Base-by-base conservation (phyloP, 345 rosid species). In the Gossypium ekmanianum region DNA sequence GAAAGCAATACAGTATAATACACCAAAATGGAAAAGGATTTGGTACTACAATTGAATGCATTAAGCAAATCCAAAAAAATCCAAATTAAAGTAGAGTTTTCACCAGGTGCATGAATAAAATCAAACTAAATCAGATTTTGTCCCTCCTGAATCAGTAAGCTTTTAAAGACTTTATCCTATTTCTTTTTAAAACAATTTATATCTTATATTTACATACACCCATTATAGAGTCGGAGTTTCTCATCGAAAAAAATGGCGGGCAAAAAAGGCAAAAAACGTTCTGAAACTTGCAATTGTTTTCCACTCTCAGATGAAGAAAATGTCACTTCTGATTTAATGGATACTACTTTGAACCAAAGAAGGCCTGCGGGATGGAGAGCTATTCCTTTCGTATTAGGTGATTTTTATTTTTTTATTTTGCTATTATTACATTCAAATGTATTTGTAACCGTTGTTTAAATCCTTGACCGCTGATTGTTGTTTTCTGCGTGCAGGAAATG, bases 401-500 rank as follows among this genome's bases (percentile, higher is more conserved):
- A 24, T 1, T 13, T 58, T 10, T 11, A 26, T 4, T 9, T 9
- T 41, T 9, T 41, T 17, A 1, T 41, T 39, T 63, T 39, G 22
- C 39, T 8, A 34, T 22, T 43, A 34, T 11, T 10, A 10, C 43
- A 16, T 9, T 11, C 14, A 34, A 5, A 34, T 5, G 2, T 45
- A 10, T n/a, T 41, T 41, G 0, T 0, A 2, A 17, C 2, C 17
- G 41, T 7, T 9, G 61, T 18, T 9, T 7, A 22, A 44, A 11
- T 55, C 26, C 24, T 3, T 24, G 39, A 6, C 12, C 39, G 7
- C 41, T 22, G 61, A 11, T 26, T 6, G 52, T 26, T 16, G 26
- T 20, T 45, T 67, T 11, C 61, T 55, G 45, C 77, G 27, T 76
- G 78, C 17, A 91, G 97, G 87, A 71, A 94, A 90, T 79, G 92